Evolutionary conservation across 225 moss, liverwort and hornwort genomes (phyloP).

Genomic region (Rhytidiadelphus loreus): DNA sequence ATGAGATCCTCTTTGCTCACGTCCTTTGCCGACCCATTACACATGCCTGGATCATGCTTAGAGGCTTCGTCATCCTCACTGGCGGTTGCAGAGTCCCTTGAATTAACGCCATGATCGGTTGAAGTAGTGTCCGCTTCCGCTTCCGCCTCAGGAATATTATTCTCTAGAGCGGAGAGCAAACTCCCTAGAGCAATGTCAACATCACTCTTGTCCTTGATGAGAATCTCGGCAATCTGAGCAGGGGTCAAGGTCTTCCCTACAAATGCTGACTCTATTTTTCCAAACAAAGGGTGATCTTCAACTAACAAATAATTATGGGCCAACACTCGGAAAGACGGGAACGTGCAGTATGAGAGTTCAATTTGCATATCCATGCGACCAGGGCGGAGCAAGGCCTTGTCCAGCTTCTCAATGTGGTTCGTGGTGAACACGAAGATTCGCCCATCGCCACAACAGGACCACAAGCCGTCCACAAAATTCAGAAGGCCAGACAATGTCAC

Average conservation of each 20-base stretch:
- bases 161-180: not conserved
- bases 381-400: constrained; percentile 50
- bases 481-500: constrained; percentile 61
- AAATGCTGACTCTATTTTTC: not conserved
- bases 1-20: not conserved
- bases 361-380: constrained; percentile 75
- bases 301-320: constrained; percentile 33
- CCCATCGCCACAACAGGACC: constrained; percentile 62
- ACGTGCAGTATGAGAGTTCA: constrained; percentile 50
- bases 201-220: constrained; percentile 16
- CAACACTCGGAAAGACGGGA: constrained; percentile 35
- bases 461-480: constrained; percentile 67
- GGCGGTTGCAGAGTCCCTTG: not conserved
- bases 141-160: not conserved
- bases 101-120: not conserved
- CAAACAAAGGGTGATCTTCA: constrained; percentile 28
- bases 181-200: not conserved
- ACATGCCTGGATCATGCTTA: not conserved
- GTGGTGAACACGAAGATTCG: constrained; percentile 74
- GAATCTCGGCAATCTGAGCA: constrained; percentile 1
- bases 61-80: not conserved
- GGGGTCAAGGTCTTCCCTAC: constrained; percentile 1
- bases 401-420: constrained; percentile 46
- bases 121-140: not conserved
- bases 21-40: not conserved